phyloP scores from a whole-genome alignment of 2,329 filamentous ascomycete species.

The Aspergillus calidoustus region DNA sequence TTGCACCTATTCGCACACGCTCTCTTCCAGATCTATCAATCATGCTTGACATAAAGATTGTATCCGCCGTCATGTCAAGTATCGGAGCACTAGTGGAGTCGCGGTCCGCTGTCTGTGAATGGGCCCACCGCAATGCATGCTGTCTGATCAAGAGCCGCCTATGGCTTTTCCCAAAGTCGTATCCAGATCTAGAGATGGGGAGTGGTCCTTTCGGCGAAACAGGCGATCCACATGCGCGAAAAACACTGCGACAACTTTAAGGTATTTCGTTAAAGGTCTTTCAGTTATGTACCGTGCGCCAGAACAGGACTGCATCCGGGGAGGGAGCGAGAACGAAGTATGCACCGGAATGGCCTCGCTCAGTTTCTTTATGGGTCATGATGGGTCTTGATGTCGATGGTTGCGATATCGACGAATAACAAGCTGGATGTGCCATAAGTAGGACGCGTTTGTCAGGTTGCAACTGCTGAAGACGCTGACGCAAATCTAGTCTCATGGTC shows the following conservation, averaged over 20 bases:
- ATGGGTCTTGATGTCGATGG: no score
- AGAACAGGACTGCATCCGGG: background rate
- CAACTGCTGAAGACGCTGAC: background rate
- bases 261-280: background rate
- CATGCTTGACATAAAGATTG: background rate
- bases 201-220: background rate
- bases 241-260: background rate
- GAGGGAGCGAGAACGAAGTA: background rate
- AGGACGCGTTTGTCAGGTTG: background rate
- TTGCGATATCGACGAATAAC: no score
- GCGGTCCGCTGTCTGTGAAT: background rate
- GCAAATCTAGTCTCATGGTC: background rate
- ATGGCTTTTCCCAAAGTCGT: background rate
- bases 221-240: background rate
- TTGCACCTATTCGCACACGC: background rate
- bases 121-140: background rate
- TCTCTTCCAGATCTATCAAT: background rate
- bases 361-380: background rate
- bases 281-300: background rate
- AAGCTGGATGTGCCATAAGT: background rate
- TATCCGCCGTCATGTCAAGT: background rate
- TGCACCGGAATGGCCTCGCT: background rate
- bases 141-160: background rate
- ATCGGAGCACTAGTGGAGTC: background rate
- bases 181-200: background rate